Conservation (phyloP, 345 rosid genomes). For the Hirschfeldia incana region DNA sequence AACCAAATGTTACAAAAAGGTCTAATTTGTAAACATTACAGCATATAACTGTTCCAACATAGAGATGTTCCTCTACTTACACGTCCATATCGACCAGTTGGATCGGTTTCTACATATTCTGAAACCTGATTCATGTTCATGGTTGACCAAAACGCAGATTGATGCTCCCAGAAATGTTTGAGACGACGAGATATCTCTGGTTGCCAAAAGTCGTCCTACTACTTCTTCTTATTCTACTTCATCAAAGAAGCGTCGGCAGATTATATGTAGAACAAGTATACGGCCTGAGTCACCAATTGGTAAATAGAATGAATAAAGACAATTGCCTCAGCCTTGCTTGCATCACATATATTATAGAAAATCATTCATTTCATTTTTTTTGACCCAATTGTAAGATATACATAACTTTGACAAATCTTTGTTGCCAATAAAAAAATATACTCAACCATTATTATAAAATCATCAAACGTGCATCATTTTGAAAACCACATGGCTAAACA, state of each 20-base stretch:
- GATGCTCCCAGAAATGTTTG: conserved; percentile 27
- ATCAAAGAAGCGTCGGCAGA: conserved; percentile 28
- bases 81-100: conserved; percentile 88
- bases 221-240: conserved; percentile 20
- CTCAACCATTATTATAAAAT: conserved; percentile 7
- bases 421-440: conserved; percentile 16
- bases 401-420: conserved; percentile 7
- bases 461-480: conserved; percentile 25
- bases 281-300: conserved; percentile 26
- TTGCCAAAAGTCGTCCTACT: conserved; percentile 30
- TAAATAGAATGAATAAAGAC: conserved; percentile 26
- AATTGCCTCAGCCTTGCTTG: conserved; percentile 24
- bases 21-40: conserved; percentile 4
- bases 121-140: conserved; percentile 35
- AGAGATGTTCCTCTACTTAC: conserved; percentile 52
- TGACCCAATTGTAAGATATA: conserved; percentile 25
- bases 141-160: conserved; percentile 35
- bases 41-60: background rate
- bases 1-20: conserved; percentile 26
- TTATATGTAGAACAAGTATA: conserved; percentile 30
- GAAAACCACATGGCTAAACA: conserved; percentile 15
- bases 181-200: conserved; percentile 17
- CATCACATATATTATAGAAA: conserved; percentile 26
- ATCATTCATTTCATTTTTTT: background rate
- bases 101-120: conserved; percentile 77